Evolutionary conservation across 306 rosid genomes (phyloP), one percentile per base, ranked within the genome.

Genomic region (Hylodesmum podocarpum): DNA sequence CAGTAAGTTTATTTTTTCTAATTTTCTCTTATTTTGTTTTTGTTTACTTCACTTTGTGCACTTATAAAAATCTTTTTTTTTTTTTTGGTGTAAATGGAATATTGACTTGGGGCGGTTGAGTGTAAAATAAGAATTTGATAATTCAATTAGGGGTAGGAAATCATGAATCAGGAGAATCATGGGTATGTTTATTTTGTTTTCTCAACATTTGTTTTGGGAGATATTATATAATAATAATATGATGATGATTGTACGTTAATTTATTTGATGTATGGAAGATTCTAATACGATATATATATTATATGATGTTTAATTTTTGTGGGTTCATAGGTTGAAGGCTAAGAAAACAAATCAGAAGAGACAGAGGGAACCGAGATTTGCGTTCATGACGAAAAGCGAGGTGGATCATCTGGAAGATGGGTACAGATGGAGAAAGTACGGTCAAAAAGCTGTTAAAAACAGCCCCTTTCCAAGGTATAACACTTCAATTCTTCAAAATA

Each of bases 351-450:
- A 78, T 59, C 84, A 83, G 72, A 94, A 93, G 93, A 89, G 86
- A 80, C 87, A 83, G 80, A 87, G 85, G 55, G 93, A 86, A 66
- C 88, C 92, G 49, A 87, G 97, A 85, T 73, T 90, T 59, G 97
- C 97, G 19, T 95, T 95, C 87, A 90, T 90, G 98, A 95, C 98
- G 9, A 95, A 87, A 84, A 92, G 98, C 76, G 96, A 95, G 86
- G 97, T 95, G 13, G 98, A 95, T 90, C 97, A 90, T 84, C 88
- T 95, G 19, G 98, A 95, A 87, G 98, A 95, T 84, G 98, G 98
- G 31, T 95, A 90, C 76, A 90, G 97, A 85, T 95, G 98, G 98
- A 92, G 97, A 80, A 95, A 95, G 86, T 95, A 95, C 87, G 98
- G 98, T 49, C 98, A 95, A 77, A 95, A 95, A 77, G 96, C 97